These are phyloP conservation scores for Rhododendron williamsianum DNA, from an alignment of 148 eudicot genomes.

Conservation along the genomic window DNA sequence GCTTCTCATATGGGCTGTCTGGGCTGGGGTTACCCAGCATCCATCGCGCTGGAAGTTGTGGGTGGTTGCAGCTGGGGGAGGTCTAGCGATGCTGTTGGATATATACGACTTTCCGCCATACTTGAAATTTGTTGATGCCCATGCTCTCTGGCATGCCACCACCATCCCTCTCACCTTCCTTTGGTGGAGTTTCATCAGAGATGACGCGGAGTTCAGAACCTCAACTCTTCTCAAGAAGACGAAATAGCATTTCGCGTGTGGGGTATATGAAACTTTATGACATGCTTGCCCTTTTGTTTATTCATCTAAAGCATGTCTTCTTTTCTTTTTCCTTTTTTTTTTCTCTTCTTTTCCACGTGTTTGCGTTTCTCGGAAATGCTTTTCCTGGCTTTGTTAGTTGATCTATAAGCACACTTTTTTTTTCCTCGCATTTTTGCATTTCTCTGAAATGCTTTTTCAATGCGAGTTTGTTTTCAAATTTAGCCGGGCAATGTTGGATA, in stretches of 20 bases:
- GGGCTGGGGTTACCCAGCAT: slow-evolving; percentile 58
- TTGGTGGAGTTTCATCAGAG: slow-evolving; percentile 85
- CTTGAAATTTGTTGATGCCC: slow-evolving; percentile 63
- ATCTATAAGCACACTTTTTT: slow-evolving; percentile 12
- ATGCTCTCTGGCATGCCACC: slow-evolving; percentile 72
- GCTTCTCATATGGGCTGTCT: slow-evolving; percentile 63
- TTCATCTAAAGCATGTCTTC: not conserved
- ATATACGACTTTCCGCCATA: slow-evolving; percentile 77
- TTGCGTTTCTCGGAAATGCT: slow-evolving; percentile 22
- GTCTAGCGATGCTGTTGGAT: slow-evolving; percentile 43
- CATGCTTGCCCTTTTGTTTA: not conserved
- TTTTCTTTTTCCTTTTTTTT: slow-evolving; percentile 15
- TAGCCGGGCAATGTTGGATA: slow-evolving; percentile 5
- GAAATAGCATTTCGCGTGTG: slow-evolving; percentile 24
- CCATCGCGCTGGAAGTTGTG: slow-evolving; percentile 69
- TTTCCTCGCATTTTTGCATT: slow-evolving; percentile 20
- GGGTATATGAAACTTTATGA: not conserved
- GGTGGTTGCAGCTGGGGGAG: slow-evolving; percentile 50
- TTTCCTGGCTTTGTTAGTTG: not conserved
- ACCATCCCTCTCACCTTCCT: slow-evolving; percentile 64
- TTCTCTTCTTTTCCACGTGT: slow-evolving; percentile 15
- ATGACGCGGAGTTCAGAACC: slow-evolving; percentile 76
- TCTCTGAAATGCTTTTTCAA: slow-evolving; percentile 6
- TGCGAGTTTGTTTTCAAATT: slow-evolving; percentile 26
- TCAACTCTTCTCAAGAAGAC: slow-evolving; percentile 46